Evolutionary conservation across 805 yeast species (phyloP).

Genomic region (Starmerella geochares): DNA sequence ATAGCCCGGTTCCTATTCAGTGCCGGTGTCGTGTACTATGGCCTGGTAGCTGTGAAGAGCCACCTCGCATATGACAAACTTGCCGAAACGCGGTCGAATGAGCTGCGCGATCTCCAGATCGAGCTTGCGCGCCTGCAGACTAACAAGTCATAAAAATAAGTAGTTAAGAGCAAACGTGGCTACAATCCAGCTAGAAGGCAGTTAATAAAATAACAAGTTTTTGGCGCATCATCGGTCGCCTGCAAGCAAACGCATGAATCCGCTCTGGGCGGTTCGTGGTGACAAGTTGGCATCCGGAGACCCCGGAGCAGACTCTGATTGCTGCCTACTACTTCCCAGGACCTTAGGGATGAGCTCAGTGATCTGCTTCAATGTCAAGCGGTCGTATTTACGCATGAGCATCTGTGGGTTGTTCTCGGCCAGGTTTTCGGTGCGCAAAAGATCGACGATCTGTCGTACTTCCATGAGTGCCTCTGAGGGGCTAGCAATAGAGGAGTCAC

Average conservation of each 20-base stretch:
- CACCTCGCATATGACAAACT: slow-evolving; percentile 16
- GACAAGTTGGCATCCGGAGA: slow-evolving; percentile 18
- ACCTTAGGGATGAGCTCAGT: slow-evolving; percentile 20
- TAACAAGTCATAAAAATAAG: background rate
- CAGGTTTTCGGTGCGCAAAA: slow-evolving; percentile 51
- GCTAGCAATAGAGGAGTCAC: slow-evolving; percentile 23
- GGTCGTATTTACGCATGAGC: slow-evolving; percentile 58
- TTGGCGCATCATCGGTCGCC: slow-evolving; percentile 14
- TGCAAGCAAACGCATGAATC: slow-evolving; percentile 23
- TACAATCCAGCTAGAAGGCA: too few relatives aligned
- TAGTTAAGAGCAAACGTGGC: too few relatives aligned
- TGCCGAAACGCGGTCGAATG: slow-evolving; percentile 1
- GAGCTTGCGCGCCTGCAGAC: slow-evolving; percentile 11
- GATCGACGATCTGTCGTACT: slow-evolving; percentile 66
- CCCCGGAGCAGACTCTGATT: slow-evolving; percentile 15
- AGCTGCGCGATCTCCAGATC: slow-evolving; percentile 15
- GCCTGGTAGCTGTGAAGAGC: slow-evolving; percentile 23
- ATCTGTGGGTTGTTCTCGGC: slow-evolving; percentile 45
- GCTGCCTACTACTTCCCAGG: background rate
- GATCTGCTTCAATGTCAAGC: slow-evolving; percentile 62
- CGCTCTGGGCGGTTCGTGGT: slow-evolving; percentile 19
- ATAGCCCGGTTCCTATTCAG: slow-evolving; percentile 19
- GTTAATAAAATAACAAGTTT: too few relatives aligned
- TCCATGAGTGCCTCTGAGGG: slow-evolving; percentile 66
- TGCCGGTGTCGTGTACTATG: slow-evolving; percentile 24